These are phyloP conservation scores for Phialophora macrospora DNA, from an alignment of 2,329 filamentous ascomycete species.

Conservation along the genomic window DNA sequence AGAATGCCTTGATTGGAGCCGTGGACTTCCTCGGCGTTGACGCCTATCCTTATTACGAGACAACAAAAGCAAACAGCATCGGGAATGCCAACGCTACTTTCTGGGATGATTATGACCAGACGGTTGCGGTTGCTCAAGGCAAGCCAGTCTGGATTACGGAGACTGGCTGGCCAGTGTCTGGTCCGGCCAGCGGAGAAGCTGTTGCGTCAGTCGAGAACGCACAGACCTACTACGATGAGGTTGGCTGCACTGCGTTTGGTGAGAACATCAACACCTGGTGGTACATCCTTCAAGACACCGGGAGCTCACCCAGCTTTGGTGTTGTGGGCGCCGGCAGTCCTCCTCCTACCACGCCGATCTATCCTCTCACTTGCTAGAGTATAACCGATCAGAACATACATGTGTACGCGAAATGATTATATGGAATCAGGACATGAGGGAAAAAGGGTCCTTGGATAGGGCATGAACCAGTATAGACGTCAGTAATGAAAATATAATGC, in stretches of 20 bases:
- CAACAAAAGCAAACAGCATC: conserved; percentile 59
- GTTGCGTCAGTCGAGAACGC: conserved; percentile 63
- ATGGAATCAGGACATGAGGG: neutral
- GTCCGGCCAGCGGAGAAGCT: conserved; percentile 60
- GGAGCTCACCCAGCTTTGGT: conserved; percentile 44
- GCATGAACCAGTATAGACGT: neutral
- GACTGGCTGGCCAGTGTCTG: conserved; percentile 68
- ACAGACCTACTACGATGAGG: conserved; percentile 65
- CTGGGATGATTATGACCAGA: conserved; percentile 66
- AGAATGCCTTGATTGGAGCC: conserved; percentile 63
- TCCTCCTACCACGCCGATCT: conserved; percentile 47
- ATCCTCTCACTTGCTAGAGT: conserved; percentile 45
- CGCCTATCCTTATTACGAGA: conserved; percentile 80
- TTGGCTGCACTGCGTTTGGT: conserved; percentile 61
- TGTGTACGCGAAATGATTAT: neutral
- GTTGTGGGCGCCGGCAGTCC: conserved; percentile 43
- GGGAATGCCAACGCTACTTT: conserved; percentile 69
- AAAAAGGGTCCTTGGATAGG: neutral
- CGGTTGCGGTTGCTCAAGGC: conserved; percentile 62
- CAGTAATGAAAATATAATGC: conserved; percentile 13
- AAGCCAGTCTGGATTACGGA: conserved; percentile 68
- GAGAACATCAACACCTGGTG: conserved; percentile 49
- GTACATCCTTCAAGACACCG: conserved; percentile 49
- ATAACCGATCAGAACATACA: neutral
- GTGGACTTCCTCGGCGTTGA: conserved; percentile 83